Percentiles rank a stretch among this genome's conserved stretches.
These are phyloP conservation scores for Fusarium sp. DNA, from an alignment of 2,329 filamentous ascomycete genomes.

Conservation along the genomic window DNA sequence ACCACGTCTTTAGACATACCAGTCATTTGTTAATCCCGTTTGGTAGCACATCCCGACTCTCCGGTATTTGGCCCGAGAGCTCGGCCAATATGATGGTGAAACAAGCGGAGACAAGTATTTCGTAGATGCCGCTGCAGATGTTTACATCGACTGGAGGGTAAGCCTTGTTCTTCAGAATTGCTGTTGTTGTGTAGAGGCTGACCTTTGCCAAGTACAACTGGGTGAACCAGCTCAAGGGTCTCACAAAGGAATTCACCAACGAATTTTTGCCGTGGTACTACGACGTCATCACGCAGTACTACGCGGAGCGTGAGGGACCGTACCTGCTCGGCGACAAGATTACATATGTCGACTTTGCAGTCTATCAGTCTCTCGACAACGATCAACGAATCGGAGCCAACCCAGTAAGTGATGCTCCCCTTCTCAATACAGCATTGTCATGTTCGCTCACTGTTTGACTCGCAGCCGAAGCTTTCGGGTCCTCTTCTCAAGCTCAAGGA, in stretches of 20 bases:
- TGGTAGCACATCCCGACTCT: conserved; percentile 19
- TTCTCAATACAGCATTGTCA: fast-evolving
- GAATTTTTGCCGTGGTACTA: conserved; percentile 19
- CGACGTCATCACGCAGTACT: conserved; percentile 12
- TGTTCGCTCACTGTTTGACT: fast-evolving
- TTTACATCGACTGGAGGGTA: conserved; percentile 27
- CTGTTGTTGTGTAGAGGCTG: neutral
- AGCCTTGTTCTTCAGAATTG: neutral
- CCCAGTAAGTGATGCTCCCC: conserved; percentile 1
- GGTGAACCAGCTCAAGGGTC: neutral
- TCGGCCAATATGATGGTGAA: conserved; percentile 26
- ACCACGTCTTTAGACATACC: fast-evolving
- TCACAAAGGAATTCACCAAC: conserved; percentile 23
- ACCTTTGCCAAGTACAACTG: neutral
- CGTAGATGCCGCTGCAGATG: conserved; percentile 15
- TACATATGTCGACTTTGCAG: conserved; percentile 21
- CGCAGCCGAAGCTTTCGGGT: conserved; percentile 5
- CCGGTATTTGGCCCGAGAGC: conserved; percentile 18
- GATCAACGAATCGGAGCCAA: conserved; percentile 16
- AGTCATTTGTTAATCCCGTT: neutral
- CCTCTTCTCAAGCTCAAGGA: conserved; percentile 23
- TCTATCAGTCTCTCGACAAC: conserved; percentile 28
- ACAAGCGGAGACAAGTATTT: conserved; percentile 19
- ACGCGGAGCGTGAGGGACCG: conserved; percentile 22
- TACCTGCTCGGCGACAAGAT: conserved; percentile 23